Evolutionary conservation across 2,329 filamentous ascomycete genomes (phyloP), one percentile per base, ranked within the genome.

Genomic region (Esteya vermicola): DNA sequence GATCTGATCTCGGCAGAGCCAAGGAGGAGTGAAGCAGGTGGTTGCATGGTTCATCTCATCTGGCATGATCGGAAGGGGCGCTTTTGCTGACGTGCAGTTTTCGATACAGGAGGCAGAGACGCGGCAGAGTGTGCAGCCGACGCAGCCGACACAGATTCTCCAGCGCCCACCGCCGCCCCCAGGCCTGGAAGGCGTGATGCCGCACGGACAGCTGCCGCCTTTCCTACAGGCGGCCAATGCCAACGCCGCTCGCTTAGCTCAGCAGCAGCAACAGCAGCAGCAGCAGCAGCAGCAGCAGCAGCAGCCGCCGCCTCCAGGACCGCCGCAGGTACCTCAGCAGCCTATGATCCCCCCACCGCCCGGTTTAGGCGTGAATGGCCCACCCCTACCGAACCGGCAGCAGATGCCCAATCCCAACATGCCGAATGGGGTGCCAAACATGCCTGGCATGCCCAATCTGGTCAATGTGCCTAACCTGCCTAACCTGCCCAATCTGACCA

Each of bases 101-200:
- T 67, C 67, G 40, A 64, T 61, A 37, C 55, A 58, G 13, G 67
- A 74, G 22, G 58, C 56, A 20, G 69, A 74, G 32, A 48, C 37
- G 30, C 50, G 54, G 42, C 62, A 63, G 28, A 62, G 25, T 19
- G 22, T 16, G 4, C 41, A 63, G 28, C 62, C 36, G 25, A 27
- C 19, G 3, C 41, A 43, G 47, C 73, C 72, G 5, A 77, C 73
- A 4, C 75, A 79, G 52, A 79, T 80, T 39, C 56, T 80, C 19
- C 75, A 79, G 55, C 70, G 75, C 6, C 73, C 72, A n/a, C 69
- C 66, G 1, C 70, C 68, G 18, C 72, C 68, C 16, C 72, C 72
- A 3, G 75, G 75, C 8, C 57, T 80, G 31, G 74, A 65, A 16
- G 57, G 77, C 34, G 69, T 72, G 49, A 69, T 78, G 59, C 70